phyloP scores from a whole-genome alignment of 1,139 yeast species.

The Arxiozyma telluris region DNA sequence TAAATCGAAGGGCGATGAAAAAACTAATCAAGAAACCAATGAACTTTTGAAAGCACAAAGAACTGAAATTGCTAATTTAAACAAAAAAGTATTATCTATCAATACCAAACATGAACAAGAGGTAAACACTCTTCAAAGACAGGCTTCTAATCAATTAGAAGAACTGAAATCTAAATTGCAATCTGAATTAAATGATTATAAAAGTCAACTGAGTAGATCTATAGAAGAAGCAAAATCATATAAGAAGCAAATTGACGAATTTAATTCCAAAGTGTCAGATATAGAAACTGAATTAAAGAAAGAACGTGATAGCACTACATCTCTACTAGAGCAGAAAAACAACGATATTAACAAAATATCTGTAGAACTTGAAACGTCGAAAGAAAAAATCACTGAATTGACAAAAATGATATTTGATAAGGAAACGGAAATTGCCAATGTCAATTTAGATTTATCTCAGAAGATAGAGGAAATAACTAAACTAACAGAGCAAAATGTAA shows the following conservation, averaged over 20 bases:
- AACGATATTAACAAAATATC: not conserved
- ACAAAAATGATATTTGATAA: not conserved
- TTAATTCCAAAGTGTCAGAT: not conserved
- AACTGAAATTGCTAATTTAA: constrained; percentile 3
- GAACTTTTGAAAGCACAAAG: constrained; percentile 3
- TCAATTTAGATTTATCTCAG: not conserved
- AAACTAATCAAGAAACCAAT: constrained; percentile 2
- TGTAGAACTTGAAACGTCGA: not conserved
- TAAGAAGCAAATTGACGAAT: not conserved
- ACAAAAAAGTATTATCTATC: not conserved
- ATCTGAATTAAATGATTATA: constrained; percentile 4
- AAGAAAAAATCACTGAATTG: not conserved
- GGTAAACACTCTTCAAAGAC: not conserved
- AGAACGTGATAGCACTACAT: not conserved
- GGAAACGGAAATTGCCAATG: not conserved
- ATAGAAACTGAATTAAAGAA: not conserved
- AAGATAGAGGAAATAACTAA: not conserved
- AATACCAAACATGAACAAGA: constrained; percentile 4
- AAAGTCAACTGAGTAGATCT: constrained; percentile 1
- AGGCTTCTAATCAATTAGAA: not conserved
- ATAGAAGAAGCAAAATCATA: not conserved
- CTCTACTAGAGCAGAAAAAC: not conserved
- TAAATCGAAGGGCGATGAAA: not conserved
- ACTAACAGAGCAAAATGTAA: not conserved
- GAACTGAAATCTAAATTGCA: not conserved